Base-by-base conservation (phyloP, 352 stramenopile genomes). In the Phytophthora lateralis region DNA sequence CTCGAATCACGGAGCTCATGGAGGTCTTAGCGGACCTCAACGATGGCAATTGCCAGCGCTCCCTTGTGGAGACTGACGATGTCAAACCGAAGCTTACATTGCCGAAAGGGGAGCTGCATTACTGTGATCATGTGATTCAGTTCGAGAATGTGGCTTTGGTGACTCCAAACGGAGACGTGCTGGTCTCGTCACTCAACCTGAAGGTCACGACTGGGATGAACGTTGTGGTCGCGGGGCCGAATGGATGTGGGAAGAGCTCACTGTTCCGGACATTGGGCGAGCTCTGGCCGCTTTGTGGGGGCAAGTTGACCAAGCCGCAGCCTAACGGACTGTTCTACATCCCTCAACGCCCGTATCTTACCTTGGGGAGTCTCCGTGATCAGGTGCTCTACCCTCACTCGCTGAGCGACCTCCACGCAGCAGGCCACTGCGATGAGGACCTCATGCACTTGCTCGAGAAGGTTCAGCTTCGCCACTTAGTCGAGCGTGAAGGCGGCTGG, bases 301-400 rank as follows among this genome's bases (percentile, higher is more conserved):
- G 81, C 39, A 86, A 61, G 38, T 58, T 94, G 30, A 85, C 78
- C 48, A 93, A 93, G 60, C 85, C 85, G 8, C 63, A 69, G 37
- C 74, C 72, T 50, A 88, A 80, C 53, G 75, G 79, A 1, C 65
- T 95, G 4, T 95, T 96, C 59, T 96, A 96, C 77, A 89, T 96
- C 30, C 85, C 85, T 8, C 88, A 96, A 60, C 80, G 83, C 20
- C 87, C 88, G 41, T 96, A 96, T 65, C 48, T 95, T 53, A 90
- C 79, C 18, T 71, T 96, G 15, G 88, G 88, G 6, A 93, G 78
- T n/a, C 76, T 96, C n/a, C 76, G 88, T n/a, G 88, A 96, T 54
- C 87, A 96, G 56, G 82, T 96, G 30, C 85, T 95, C 44, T 96
- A 96, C 70, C 88, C 88, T 14, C 76, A 93, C 57, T 82, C 78